These are phyloP conservation scores for Casaregolazyma lundiana DNA, from an alignment of 1,139 yeast species.

Conservation along the genomic window DNA sequence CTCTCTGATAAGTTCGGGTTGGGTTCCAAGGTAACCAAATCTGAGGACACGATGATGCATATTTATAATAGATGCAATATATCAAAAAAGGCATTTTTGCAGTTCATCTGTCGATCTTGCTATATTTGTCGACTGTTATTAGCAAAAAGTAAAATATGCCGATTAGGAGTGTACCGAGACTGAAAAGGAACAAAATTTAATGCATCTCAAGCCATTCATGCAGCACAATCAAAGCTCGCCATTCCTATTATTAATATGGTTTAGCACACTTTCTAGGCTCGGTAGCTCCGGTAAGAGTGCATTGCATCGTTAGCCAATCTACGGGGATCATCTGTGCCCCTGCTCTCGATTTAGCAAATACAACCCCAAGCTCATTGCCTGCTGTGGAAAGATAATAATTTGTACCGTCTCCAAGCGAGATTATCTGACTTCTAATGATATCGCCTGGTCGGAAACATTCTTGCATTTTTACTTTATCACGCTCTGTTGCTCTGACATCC, in stretches of 20 bases:
- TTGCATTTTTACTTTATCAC: conserved; percentile 77
- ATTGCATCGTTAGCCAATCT: conserved; percentile 95
- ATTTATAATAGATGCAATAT: too few relatives aligned
- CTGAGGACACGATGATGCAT: background rate
- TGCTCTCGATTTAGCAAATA: conserved; percentile 60
- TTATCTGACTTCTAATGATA: conserved; percentile 66
- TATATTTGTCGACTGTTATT: background rate
- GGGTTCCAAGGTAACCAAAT: too few relatives aligned
- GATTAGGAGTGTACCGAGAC: background rate
- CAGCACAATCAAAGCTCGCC: background rate
- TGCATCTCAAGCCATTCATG: too few relatives aligned
- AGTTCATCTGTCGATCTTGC: background rate
- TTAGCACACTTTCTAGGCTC: conserved; percentile 92
- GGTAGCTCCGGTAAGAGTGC: conserved; percentile 63
- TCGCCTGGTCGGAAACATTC: conserved; percentile 91
- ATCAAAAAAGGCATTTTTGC: background rate
- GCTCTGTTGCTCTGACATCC: conserved; percentile 85
- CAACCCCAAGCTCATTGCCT: conserved; percentile 86
- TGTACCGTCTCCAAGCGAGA: conserved; percentile 90
- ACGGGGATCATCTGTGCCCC: conserved; percentile 84
- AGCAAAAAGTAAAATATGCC: background rate
- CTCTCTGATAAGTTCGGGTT: too few relatives aligned
- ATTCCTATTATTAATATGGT: conserved; percentile 44
- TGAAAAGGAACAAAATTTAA: background rate
- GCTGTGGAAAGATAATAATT: conserved; percentile 90